Percentiles rank a stretch among this genome's conserved stretches.
Conservation (phyloP, 371 early-diverging fungal species). For the Mucor racemosus region DNA sequence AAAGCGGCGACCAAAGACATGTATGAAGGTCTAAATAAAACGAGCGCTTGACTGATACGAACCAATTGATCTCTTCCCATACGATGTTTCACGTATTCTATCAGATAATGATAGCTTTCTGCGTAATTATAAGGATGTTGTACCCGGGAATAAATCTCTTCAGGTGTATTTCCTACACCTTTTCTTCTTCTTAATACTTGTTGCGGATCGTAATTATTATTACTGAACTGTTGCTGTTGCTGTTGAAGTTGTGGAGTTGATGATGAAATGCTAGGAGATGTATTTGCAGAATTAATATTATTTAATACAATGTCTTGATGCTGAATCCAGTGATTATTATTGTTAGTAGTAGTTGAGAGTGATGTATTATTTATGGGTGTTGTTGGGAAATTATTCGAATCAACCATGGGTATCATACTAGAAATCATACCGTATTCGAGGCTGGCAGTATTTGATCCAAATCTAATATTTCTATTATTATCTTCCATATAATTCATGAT, state of each 20-base stretch:
- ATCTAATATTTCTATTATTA: conserved; percentile 44
- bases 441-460: conserved; percentile 79
- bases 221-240: not conserved
- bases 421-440: conserved; percentile 80
- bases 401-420: conserved; percentile 62
- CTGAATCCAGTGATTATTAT: conserved; percentile 8
- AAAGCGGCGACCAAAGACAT: conserved; percentile 84
- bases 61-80: conserved; percentile 81
- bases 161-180: conserved; percentile 47
- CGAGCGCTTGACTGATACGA: conserved; percentile 80
- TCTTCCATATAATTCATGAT: conserved; percentile 23
- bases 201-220: not conserved
- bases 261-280: conserved; percentile 19
- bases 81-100: conserved; percentile 70
- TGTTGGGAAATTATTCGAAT: conserved; percentile 5
- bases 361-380: not conserved
- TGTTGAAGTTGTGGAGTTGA: not conserved
- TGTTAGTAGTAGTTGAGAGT: conserved; percentile 3
- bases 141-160: conserved; percentile 73
- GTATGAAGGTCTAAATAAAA: conserved; percentile 83
- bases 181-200: conserved; percentile 28
- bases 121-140: conserved; percentile 78
- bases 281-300: conserved; percentile 9
- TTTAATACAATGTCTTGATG: conserved; percentile 12
- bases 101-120: conserved; percentile 81